These are phyloP conservation scores for Bjerkandera adusta DNA, from an alignment of 1,284 basidiomycete genomes.

Conservation along the genomic window DNA sequence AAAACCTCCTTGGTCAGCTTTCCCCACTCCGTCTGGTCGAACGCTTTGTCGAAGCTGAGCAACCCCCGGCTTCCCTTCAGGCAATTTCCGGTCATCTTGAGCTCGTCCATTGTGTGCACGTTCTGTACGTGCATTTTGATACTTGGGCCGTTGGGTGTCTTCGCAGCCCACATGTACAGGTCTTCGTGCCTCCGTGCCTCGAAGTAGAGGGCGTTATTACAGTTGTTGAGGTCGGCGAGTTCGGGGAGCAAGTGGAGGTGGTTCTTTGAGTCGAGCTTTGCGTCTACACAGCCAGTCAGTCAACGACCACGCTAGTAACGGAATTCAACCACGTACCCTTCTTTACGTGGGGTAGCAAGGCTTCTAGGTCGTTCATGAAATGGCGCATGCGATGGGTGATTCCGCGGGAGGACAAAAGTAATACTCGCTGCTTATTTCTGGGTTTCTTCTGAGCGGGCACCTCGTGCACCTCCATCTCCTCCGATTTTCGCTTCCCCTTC, in stretches of 20 bases:
- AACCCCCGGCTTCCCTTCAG: slow-evolving; percentile 93
- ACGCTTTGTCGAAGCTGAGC: slow-evolving; percentile 89
- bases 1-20: slow-evolving; percentile 93
- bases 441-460: slow-evolving; percentile 48
- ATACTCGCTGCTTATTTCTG: slow-evolving; percentile 84
- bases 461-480: slow-evolving; percentile 51
- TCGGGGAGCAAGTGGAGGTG: slow-evolving; percentile 94
- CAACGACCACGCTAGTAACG: not conserved
- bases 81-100: slow-evolving; percentile 99
- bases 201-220: slow-evolving; percentile 97
- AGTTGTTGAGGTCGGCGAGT: slow-evolving; percentile 96
- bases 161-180: slow-evolving; percentile 95
- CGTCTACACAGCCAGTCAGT: slow-evolving; percentile 52
- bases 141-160: slow-evolving; percentile 96
- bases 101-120: slow-evolving; percentile 99
- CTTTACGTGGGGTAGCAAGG: slow-evolving; percentile 92
- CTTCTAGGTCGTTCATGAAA: slow-evolving; percentile 93
- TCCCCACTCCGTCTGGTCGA: slow-evolving; percentile 90
- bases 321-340: slow-evolving; percentile 64
- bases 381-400: slow-evolving; percentile 97
- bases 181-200: slow-evolving; percentile 96
- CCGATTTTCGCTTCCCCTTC: slow-evolving; percentile 62
- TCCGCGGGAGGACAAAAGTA: slow-evolving; percentile 92
- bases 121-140: slow-evolving; percentile 99
- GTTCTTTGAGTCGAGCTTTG: slow-evolving; percentile 97